Base-by-base conservation (phyloP, 2,329 filamentous ascomycete genomes). In the Colletotrichum lindemuthianum region DNA sequence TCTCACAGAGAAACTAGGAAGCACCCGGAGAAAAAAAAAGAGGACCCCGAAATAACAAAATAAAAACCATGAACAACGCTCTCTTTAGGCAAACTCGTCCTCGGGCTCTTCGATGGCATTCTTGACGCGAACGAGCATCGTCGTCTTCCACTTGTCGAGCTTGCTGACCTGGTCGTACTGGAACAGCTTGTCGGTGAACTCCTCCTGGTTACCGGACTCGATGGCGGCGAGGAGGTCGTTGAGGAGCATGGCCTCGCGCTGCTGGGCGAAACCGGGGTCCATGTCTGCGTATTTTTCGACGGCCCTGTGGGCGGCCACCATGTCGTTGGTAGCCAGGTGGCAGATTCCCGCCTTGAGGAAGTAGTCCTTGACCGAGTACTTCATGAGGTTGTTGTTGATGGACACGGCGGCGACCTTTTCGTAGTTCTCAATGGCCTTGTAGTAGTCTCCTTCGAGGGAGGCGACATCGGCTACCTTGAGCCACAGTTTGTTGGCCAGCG, bases 111-210 rank as follows among this genome's bases (percentile, higher is more conserved):
- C 90, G 71, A 97, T 96, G 58, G 84, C 84, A 72, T 90, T 89
- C 89, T 97, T 97, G 72, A 97, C 86, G 70, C 89, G 87, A 73
- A 97, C 81, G 68, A 97, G 78, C 63, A 97, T 82, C 37, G 90
- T 92, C 54, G 92, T 97, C 90, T 97, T 97, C 95, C 95, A 98
- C 82, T 95, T 96, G 75, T 97, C 94, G 73, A 98, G 81, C 83
- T 96, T 96, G 81, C 90, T 96, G 81, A 97, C 84, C 81, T 96
- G 92, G 76, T 97, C 93, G 74, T 88, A 98, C 76, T 95, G 89
- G 82, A 91, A 97, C 68, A 96, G 79, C 76, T 94, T 93, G 74
- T 97, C 92, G 24, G 90, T 87, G 73, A 97, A 98, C 66, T 85
- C 83, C 72, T 97, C 93, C 76, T 91, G 90, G 72, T 96, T 92